These are phyloP conservation scores for Fraxinus nigra DNA, from an alignment of 305 asterid species.

Conservation along the genomic window DNA sequence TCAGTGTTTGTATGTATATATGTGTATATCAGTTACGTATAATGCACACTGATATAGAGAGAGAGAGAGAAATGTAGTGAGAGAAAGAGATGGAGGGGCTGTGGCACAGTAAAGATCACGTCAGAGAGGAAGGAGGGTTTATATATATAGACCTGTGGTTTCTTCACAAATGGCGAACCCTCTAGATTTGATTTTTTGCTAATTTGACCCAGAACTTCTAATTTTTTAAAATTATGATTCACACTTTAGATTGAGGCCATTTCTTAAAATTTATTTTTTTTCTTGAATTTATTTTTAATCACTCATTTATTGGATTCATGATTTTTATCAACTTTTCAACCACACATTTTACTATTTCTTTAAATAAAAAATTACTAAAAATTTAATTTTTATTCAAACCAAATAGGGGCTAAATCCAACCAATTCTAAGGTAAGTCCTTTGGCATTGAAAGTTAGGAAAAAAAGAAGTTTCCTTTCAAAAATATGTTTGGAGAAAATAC, in stretches of 20 bases:
- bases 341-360: too few relatives aligned
- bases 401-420: neutral
- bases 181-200: slow-evolving; percentile 7
- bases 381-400: neutral
- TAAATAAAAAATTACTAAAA: too few relatives aligned
- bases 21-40: neutral
- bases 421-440: neutral
- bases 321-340: too few relatives aligned
- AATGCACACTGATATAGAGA: slow-evolving; percentile 3
- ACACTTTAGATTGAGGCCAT: neutral
- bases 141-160: neutral
- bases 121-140: slow-evolving; percentile 4
- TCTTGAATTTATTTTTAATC: neutral
- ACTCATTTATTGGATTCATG: neutral
- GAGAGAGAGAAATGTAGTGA: neutral
- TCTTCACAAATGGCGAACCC: slow-evolving; percentile 15
- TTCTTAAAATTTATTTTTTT: neutral
- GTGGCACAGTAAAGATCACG: slow-evolving; percentile 22
- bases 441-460: neutral
- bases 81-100: neutral
- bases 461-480: neutral
- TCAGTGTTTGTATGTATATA: neutral
- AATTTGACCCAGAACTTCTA: neutral
- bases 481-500: neutral
- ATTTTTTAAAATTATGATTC: neutral